phyloP scores from a whole-genome alignment of 176 grass and related monocot genomes.

The Dactylis glomerata region DNA sequence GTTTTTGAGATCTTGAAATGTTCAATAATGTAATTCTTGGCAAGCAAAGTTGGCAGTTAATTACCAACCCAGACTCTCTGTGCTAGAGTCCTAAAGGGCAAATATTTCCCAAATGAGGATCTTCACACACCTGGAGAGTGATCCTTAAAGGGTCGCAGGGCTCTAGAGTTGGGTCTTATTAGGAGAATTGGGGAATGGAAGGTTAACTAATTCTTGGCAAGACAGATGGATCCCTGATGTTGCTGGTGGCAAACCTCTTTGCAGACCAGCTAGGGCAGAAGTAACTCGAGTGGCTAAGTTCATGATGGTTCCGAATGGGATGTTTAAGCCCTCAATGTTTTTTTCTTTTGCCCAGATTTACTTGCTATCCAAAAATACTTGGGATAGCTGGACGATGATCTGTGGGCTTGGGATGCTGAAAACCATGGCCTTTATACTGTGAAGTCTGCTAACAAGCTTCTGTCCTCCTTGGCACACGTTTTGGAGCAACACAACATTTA shows the following conservation, averaged over 20 bases:
- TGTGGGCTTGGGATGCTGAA: too few relatives aligned
- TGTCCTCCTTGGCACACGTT: background rate
- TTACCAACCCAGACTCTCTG: background rate
- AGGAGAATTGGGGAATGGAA: background rate
- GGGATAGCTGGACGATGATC: too few relatives aligned
- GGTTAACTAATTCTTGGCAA: background rate
- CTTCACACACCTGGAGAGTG: background rate
- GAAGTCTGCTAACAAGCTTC: background rate
- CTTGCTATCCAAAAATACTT: too few relatives aligned
- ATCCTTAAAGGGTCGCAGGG: background rate
- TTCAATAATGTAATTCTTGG: background rate
- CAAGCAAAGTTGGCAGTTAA: background rate
- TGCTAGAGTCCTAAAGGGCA: background rate
- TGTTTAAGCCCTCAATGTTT: background rate
- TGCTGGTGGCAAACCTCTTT: background rate
- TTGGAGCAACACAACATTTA: background rate
- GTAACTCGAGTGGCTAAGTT: background rate
- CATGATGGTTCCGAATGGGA: background rate
- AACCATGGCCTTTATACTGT: too few relatives aligned
- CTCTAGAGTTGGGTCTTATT: background rate
- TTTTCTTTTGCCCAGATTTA: too few relatives aligned
- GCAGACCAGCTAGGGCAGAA: background rate
- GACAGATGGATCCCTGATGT: background rate
- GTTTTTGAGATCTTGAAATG: background rate
- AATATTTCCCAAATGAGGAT: background rate